Conservation (phyloP, 2,329 filamentous ascomycete genomes). For the Hypoxylon sp. region DNA sequence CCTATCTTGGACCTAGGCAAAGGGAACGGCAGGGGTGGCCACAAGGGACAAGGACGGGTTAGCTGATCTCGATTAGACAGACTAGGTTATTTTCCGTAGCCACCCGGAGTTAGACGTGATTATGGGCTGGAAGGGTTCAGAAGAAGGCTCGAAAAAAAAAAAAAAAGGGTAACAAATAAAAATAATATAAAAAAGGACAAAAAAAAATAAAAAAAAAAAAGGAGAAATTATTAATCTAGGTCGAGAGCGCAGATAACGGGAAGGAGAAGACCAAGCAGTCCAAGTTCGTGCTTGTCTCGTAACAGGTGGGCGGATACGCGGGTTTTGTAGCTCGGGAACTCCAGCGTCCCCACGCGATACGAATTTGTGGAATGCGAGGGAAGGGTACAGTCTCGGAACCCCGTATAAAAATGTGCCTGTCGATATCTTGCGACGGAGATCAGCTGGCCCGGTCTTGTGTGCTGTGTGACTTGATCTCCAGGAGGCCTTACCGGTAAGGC, state of each 20-base stretch:
- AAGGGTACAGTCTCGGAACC: conserved; percentile 40
- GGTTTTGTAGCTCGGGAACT: conserved; percentile 44
- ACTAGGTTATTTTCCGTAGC: conserved; percentile 9
- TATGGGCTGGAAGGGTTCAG: conserved; percentile 5
- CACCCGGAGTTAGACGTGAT: conserved; percentile 6
- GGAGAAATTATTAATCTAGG: conserved; percentile 23
- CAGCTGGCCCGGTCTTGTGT: conserved; percentile 26
- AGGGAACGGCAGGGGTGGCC: conserved; percentile 31
- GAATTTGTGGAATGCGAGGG: conserved; percentile 43
- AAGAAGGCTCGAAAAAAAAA: conserved; percentile 17
- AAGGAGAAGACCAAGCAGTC: conserved; percentile 24
- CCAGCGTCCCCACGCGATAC: conserved; percentile 41
- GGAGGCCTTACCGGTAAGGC: too few species aligned
- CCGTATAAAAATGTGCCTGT: conserved; percentile 35
- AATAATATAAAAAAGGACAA: too few species aligned
- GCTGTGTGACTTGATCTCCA: too few species aligned
- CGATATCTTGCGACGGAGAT: conserved; percentile 36
- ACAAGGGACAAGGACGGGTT: conserved; percentile 16
- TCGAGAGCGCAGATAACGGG: conserved; percentile 16
- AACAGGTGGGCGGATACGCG: conserved; percentile 38
- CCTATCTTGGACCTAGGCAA: conserved; percentile 10
- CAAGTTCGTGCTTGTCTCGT: conserved; percentile 26
- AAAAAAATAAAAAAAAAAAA: conserved; percentile 18
- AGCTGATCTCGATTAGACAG: conserved; percentile 25
- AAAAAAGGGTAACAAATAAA: conserved; percentile 18